Conservation (phyloP, 2,329 filamentous ascomycete species). For the Sporothrix protearum region DNA sequence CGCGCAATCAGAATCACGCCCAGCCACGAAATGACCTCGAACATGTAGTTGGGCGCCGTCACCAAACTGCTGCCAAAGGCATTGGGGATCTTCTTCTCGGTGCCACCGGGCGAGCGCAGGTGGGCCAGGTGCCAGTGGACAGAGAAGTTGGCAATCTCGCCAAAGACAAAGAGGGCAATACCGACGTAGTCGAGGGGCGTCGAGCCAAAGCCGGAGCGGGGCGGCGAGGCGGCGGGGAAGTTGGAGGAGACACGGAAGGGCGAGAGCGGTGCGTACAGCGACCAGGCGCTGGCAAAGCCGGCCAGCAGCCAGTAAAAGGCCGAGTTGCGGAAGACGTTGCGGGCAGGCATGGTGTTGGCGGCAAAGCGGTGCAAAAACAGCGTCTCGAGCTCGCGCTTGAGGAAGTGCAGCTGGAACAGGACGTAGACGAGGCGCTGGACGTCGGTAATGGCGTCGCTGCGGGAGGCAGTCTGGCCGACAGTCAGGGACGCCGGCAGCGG, state of each 20-base stretch:
- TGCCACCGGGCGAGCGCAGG: constrained; percentile 74
- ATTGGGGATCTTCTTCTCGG: constrained; percentile 80
- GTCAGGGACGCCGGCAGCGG: constrained; percentile 36
- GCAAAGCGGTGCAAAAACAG: constrained; percentile 94
- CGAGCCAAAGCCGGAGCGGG: constrained; percentile 30
- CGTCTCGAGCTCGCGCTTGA: constrained; percentile 94
- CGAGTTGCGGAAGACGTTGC: constrained; percentile 93
- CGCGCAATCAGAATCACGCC: constrained; percentile 77
- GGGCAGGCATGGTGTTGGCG: constrained; percentile 84
- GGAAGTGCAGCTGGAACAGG: constrained; percentile 77
- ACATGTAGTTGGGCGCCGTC: constrained; percentile 97
- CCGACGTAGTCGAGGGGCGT: constrained; percentile 60
- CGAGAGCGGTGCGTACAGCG: constrained; percentile 75
- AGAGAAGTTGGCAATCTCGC: constrained; percentile 75
- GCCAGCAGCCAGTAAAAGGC: constrained; percentile 88
- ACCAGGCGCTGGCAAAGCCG: constrained; percentile 76
- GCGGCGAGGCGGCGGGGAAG: constrained; percentile 19
- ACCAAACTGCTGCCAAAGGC: constrained; percentile 83
- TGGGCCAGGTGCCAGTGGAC: constrained; percentile 75
- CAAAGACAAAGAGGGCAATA: constrained; percentile 67
- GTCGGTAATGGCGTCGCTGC: constrained; percentile 44
- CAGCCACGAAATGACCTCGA: constrained; percentile 82
- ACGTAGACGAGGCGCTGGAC: constrained; percentile 70
- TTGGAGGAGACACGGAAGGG: constrained; percentile 45
- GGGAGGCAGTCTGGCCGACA: constrained; percentile 35